Evolutionary conservation across 129 eudicot species (phyloP).

Genomic region (Calendula officinalis): DNA sequence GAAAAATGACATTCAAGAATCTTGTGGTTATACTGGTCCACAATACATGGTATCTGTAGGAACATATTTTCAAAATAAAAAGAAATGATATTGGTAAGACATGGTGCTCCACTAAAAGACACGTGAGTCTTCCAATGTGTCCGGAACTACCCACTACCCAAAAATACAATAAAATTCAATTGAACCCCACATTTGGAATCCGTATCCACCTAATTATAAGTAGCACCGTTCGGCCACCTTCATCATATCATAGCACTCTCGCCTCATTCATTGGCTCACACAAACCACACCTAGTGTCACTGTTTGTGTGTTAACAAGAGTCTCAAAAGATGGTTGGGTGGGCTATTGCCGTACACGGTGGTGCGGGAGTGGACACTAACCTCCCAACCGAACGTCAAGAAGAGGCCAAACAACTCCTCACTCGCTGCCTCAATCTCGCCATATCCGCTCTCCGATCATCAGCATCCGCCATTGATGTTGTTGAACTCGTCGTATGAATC

Average conservation of each 20-base stretch:
- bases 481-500: constrained; percentile 70
- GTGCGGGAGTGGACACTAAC: constrained; percentile 96
- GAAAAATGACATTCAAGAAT: neutral
- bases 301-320: constrained; percentile 19
- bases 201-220: constrained; percentile 5
- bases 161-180: neutral
- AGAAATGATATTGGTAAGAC: neutral
- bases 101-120: constrained; percentile 9
- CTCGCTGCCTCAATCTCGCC: constrained; percentile 77
- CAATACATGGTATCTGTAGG: constrained; percentile 1
- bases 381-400: constrained; percentile 82
- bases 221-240: constrained; percentile 13
- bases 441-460: constrained; percentile 70
- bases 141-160: constrained; percentile 15
- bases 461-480: constrained; percentile 77
- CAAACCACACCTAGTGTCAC: constrained; percentile 19
- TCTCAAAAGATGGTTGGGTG: constrained; percentile 65
- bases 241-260: constrained; percentile 12
- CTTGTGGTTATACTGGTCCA: constrained; percentile 15
- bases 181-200: constrained; percentile 19
- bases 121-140: constrained; percentile 36
- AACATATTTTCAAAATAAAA: constrained; percentile 8
- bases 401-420: constrained; percentile 74
- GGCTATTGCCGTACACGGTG: constrained; percentile 97
- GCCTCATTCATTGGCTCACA: constrained; percentile 6